Base-by-base conservation (phyloP, 148 eudicot species). In the Limonium bicolor region DNA sequence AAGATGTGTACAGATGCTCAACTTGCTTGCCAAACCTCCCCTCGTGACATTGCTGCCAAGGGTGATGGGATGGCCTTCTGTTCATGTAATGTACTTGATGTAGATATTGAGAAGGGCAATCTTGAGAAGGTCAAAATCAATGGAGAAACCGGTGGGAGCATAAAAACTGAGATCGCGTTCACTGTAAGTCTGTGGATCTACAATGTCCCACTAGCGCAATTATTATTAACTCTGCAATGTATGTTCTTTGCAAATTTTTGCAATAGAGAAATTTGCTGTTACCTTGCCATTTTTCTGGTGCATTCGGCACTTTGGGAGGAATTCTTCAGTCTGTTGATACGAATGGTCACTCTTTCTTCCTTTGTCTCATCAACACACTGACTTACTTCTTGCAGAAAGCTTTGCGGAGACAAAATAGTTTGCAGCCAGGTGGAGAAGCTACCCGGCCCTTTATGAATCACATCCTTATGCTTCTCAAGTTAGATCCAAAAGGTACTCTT, bases 401-500 rank as follows among this genome's bases (percentile, higher is more conserved):
- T n/a, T 29, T 29, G 33, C 7, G 33, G 33, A 29, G 33, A 29
- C 33, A 29, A 29, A 29, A 29, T 3, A 29, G 33, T n/a, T 29
- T 29, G 7, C 33, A 71, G 21, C 41, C 67, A 20, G 76, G 72
- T 34, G 70, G 61, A 50, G 73, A 66, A 46, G 50, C 67, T 29
- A 29, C 12, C 7, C 33, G 12, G 12, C 33, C 33, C 12, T 8
- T 29, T 29, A 29, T 29, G 33, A 29, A 29, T 29, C 33, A 29
- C 33, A 29, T 29, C 33, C 33, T 29, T 7, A 73, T 68, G 65
- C 48, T 76, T 47, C 78, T 71, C 53, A 76, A 73, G 49, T 54
- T 84, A 51, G 50, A 59, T 62, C 46, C 69, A 14, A 66, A 60
- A 71, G 90, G 90, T 74, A 64, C n/a, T n/a, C n/a, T n/a, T n/a